Conservation (phyloP, 805 yeast genomes). For the Metschnikowia colocasiae region DNA sequence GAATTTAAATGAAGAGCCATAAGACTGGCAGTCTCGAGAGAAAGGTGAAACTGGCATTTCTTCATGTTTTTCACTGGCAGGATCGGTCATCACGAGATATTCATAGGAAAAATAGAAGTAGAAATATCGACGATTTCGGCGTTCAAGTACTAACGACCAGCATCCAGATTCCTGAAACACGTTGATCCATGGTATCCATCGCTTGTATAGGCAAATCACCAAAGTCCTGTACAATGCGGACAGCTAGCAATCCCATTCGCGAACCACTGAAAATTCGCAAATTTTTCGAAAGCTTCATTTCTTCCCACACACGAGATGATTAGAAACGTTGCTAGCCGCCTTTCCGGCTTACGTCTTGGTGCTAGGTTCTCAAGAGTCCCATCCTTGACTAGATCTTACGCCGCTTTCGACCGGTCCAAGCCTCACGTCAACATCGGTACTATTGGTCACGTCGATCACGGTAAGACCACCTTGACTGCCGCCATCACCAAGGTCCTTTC, state of each 20-base stretch:
- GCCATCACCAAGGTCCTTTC: constrained; percentile 96
- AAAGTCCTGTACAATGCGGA: constrained; percentile 4
- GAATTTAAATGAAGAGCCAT: constrained; percentile 4
- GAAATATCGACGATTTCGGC: too few relatives aligned
- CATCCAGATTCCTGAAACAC: neutral
- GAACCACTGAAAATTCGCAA: constrained; percentile 4
- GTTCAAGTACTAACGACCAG: neutral
- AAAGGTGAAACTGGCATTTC: neutral
- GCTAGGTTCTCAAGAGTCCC: constrained; percentile 23
- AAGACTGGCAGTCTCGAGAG: neutral
- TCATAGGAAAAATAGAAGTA: too few relatives aligned
- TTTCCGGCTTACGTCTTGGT: constrained; percentile 25
- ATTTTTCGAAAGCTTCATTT: neutral
- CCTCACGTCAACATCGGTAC: constrained; percentile 98
- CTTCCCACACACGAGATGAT: constrained; percentile 22
- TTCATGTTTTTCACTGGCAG: too few relatives aligned
- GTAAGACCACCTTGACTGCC: constrained; percentile 97
- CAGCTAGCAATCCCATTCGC: constrained; percentile 2
- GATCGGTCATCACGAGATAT: too few relatives aligned
- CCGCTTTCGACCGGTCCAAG: constrained; percentile 89
- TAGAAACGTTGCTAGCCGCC: constrained; percentile 24
- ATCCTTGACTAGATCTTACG: constrained; percentile 40
- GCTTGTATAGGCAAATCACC: neutral
- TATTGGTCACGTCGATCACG: constrained; percentile 98
- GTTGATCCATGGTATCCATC: neutral